Conservation (phyloP, 164 flowering plant species). For the Warburgia ugandensis region DNA sequence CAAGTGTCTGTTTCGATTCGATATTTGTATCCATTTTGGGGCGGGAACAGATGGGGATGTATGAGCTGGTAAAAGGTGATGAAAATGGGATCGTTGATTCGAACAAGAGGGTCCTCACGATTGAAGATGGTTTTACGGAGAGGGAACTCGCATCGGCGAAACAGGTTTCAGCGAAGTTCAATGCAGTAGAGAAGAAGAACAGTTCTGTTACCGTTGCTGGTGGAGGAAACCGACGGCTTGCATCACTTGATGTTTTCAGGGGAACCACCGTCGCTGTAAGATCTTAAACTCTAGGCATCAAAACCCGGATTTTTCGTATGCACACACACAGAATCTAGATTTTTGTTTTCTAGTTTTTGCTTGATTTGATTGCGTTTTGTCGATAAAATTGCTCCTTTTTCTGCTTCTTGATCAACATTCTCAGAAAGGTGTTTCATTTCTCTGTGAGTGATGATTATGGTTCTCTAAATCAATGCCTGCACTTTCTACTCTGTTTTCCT, state of each 20-base stretch:
- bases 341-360: not conserved
- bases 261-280: constrained; percentile 69
- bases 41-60: constrained; percentile 16
- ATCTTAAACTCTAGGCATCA: not conserved
- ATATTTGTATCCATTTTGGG: not conserved
- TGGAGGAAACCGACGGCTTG: constrained; percentile 36
- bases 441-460: no score
- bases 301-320: not conserved
- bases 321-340: not conserved
- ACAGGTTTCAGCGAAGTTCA: constrained; percentile 2
- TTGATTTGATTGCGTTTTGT: no score
- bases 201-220: not conserved
- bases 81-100: constrained; percentile 15
- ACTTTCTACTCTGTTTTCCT: no score
- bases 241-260: constrained; percentile 66
- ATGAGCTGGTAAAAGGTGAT: constrained; percentile 24
- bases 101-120: constrained; percentile 1
- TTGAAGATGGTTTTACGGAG: constrained; percentile 11
- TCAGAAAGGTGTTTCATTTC: not conserved
- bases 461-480: no score
- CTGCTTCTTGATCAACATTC: not conserved
- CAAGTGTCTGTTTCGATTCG: not conserved
- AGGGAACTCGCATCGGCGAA: constrained; percentile 12
- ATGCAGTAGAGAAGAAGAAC: constrained; percentile 1
- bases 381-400: no score